Evolutionary conservation across 2,329 filamentous ascomycete species (phyloP).

Genomic region (Parastagonospora avenae): DNA sequence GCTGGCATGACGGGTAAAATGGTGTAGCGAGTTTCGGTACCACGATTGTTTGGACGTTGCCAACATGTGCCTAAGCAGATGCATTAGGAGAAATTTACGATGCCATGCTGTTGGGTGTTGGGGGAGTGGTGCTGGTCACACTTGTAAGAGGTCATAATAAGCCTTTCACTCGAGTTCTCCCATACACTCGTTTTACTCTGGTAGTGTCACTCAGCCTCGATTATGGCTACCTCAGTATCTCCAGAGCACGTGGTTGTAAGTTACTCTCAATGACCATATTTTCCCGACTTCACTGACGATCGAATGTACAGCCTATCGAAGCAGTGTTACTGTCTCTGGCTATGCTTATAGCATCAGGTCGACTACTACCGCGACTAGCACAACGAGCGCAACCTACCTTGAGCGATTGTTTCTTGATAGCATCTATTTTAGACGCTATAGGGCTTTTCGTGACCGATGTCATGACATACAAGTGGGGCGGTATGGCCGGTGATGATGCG

Average conservation of each 20-base stretch:
- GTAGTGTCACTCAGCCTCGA: not conserved
- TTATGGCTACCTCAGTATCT: slow-evolving; percentile 12
- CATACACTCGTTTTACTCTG: too few species aligned
- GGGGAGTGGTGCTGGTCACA: too few species aligned
- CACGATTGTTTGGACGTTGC: too few species aligned
- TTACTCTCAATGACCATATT: not conserved
- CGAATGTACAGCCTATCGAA: slow-evolving; percentile 15
- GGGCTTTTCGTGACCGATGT: slow-evolving; percentile 25
- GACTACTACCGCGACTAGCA: slow-evolving; percentile 19
- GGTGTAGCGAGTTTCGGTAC: too few species aligned
- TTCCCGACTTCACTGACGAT: slow-evolving; percentile 2
- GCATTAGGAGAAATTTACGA: too few species aligned
- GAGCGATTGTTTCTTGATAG: slow-evolving; percentile 23
- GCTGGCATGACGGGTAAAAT: too few species aligned
- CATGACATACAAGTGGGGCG: slow-evolving; percentile 24
- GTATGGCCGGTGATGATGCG: slow-evolving; percentile 17
- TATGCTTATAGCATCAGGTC: slow-evolving; percentile 19
- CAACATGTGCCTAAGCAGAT: too few species aligned
- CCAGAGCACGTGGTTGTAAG: slow-evolving; percentile 16
- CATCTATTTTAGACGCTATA: slow-evolving; percentile 19
- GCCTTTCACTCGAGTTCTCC: too few species aligned
- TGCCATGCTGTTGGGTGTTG: too few species aligned
- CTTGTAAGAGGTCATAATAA: too few species aligned
- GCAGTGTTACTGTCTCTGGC: slow-evolving; percentile 13
- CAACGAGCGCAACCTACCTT: slow-evolving; percentile 17